A percentile compares a stretch with the other conserved stretches of the same genome.
Evolutionary conservation across 2,329 filamentous ascomycete genomes (phyloP).

Genomic region (Sclerotinia nivalis): DNA sequence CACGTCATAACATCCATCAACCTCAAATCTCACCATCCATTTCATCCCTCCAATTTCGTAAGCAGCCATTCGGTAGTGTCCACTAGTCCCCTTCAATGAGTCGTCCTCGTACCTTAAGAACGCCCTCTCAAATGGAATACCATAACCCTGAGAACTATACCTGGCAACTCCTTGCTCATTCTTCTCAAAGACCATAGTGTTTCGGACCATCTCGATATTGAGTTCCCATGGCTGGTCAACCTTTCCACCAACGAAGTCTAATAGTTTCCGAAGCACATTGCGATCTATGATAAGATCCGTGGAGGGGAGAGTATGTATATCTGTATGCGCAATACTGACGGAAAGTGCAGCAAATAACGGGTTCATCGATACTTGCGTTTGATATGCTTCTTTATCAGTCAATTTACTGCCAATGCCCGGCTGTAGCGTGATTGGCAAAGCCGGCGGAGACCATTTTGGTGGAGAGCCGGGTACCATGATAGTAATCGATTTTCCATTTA

Average conservation of each 20-base stretch:
- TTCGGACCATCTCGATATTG: conserved; percentile 40
- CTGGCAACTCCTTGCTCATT: conserved; percentile 33
- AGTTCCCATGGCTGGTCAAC: conserved; percentile 38
- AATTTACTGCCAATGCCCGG: conserved; percentile 30
- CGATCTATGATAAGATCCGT: conserved; percentile 40
- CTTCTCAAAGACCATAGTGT: conserved; percentile 42
- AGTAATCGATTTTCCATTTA: conserved; percentile 22
- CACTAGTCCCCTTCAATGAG: conserved; percentile 29
- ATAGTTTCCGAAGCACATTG: conserved; percentile 39
- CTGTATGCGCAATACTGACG: conserved; percentile 28
- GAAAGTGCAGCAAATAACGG: conserved; percentile 36
- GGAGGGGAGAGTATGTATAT: conserved; percentile 31
- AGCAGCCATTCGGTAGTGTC: conserved; percentile 36
- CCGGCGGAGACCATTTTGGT: conserved; percentile 26
- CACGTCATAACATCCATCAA: conserved; percentile 35
- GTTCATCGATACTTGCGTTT: conserved; percentile 37
- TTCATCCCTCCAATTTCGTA: conserved; percentile 37
- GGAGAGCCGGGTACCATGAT: conserved; percentile 34
- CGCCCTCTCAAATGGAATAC: conserved; percentile 39
- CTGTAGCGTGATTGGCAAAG: conserved; percentile 30
- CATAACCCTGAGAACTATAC: conserved; percentile 35
- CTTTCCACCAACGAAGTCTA: conserved; percentile 37
- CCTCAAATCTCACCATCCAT: conserved; percentile 39
- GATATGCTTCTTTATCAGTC: conserved; percentile 39
- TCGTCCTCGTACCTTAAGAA: conserved; percentile 35